Base-by-base conservation (phyloP, 805 yeast species). In the Wickerhamomyces xylosicus region DNA sequence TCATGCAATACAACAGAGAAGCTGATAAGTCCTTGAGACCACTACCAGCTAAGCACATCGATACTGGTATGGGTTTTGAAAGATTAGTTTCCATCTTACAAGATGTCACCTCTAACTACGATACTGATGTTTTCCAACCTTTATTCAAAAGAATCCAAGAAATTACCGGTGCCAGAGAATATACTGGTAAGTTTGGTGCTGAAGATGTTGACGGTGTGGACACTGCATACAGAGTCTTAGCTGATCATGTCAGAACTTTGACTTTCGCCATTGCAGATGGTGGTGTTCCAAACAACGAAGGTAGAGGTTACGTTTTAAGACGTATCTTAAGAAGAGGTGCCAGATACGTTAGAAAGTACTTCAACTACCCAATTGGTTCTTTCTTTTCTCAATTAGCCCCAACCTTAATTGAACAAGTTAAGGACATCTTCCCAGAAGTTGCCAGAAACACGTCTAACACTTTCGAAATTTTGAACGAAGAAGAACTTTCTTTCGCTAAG, bases 61-160 rank as follows among this genome's bases (percentile, higher is more conserved):
- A 92, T 61, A 92, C 99, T 17, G 99, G 99, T 65, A 75, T 92
- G 87, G 99, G 99, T 33, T 92, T 89, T 56, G 99, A 92, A 70
- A 81, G 99, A 66, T 73, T 92, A 54, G 99, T 92, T 21, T 86
- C 96, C 3, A 80, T 90, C 37, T 71, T 92, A 56, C 99, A 92
- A 66, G 80, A 86, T 63, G 89, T 83, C 54, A 65, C 74, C 50
- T 89, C 97, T 36, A 92, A 92, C 67, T 92, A 92, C 62, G 99
- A 92, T 62, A 92, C 99, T 31, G 97, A 92, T 59, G 96, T 90
- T 32, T 92, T 92, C 70, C 71, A 75, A 47, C 98, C 98, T 35
- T 66, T 92, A 46, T 94, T 92, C 57, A 69, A 67, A 31, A 78
- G 74, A 59, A 92, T 92, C 53, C 86, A 86, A 64, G 95, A 86